Percentiles rank a stretch among this genome's conserved stretches.
Conservation (phyloP, 2,329 filamentous ascomycete genomes). For the Didymella pomorum region DNA sequence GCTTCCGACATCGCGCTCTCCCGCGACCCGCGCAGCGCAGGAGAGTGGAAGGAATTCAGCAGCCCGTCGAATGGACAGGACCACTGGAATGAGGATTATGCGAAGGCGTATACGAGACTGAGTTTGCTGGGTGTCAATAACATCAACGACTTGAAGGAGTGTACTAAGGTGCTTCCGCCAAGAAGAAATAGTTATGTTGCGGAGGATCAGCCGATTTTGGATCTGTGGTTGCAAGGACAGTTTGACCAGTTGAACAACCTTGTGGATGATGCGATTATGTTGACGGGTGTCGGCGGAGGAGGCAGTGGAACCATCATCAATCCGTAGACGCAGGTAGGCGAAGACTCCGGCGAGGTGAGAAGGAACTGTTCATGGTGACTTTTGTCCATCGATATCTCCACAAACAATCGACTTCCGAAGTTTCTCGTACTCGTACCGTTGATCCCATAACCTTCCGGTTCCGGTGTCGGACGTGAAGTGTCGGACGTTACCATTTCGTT, state of each 20-base stretch:
- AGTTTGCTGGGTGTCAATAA: slow-evolving; percentile 63
- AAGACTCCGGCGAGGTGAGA: too few relatives aligned
- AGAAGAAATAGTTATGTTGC: slow-evolving; percentile 21
- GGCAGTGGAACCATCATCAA: slow-evolving; percentile 6
- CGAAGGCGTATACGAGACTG: slow-evolving; percentile 46
- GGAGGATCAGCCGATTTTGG: slow-evolving; percentile 26
- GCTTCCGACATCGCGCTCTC: slow-evolving; percentile 39
- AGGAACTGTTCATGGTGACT: too few relatives aligned
- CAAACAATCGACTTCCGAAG: too few relatives aligned
- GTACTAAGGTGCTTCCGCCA: slow-evolving; percentile 58
- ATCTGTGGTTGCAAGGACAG: slow-evolving; percentile 44
- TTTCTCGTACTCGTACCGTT: too few relatives aligned
- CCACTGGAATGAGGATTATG: slow-evolving; percentile 46
- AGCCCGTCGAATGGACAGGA: slow-evolving; percentile 20
- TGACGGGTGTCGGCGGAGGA: slow-evolving; percentile 36
- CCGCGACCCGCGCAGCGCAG: slow-evolving; percentile 33
- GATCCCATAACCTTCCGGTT: too few relatives aligned
- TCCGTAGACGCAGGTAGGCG: too few relatives aligned
- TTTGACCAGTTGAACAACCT: slow-evolving; percentile 46
- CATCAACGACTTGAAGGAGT: slow-evolving; percentile 62
- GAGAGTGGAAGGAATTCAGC: slow-evolving; percentile 36
- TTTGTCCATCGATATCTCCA: too few relatives aligned
- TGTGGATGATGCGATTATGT: slow-evolving; percentile 46
- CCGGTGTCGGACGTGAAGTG: too few relatives aligned
- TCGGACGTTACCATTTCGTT: too few relatives aligned